phyloP scores from a whole-genome alignment of 305 asterid species.

The Ilex paraguariensis region DNA sequence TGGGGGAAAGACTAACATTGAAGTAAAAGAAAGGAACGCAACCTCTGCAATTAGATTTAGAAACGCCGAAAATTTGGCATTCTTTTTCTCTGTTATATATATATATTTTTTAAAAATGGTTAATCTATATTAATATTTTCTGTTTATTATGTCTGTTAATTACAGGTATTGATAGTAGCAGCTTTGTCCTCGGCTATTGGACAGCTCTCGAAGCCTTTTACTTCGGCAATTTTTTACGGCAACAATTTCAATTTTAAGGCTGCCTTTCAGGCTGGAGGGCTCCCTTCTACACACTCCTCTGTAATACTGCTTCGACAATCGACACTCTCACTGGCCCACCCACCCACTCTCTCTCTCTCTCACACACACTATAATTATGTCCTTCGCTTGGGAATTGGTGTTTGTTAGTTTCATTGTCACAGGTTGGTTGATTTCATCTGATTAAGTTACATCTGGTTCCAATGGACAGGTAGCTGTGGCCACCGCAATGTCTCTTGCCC shows the following conservation, averaged over 20 bases:
- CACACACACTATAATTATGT: neutral
- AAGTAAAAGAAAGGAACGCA: too few relatives aligned
- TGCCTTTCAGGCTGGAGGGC: constrained; percentile 68
- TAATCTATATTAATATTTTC: neutral
- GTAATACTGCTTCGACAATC: constrained; percentile 23
- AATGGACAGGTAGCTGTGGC: constrained; percentile 68
- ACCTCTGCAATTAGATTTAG: neutral
- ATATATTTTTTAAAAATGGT: neutral
- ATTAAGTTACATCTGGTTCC: neutral
- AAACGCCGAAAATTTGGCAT: neutral
- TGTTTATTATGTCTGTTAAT: neutral
- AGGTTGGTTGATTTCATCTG: too few relatives aligned
- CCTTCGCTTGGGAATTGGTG: too few relatives aligned
- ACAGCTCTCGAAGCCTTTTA: constrained; percentile 69
- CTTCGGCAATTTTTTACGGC: constrained; percentile 49
- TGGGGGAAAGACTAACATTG: too few relatives aligned
- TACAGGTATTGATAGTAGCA: constrained; percentile 77
- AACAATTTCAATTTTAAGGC: constrained; percentile 48
- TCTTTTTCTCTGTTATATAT: neutral
- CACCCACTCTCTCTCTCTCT: too few relatives aligned
- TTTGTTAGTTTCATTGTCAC: too few relatives aligned
- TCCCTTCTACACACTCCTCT: constrained; percentile 95
- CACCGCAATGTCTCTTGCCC: constrained; percentile 70
- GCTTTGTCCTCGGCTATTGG: constrained; percentile 72
- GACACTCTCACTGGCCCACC: too few relatives aligned